Conservation (phyloP, 306 rosid genomes). For the Styphnolobium japonicum region DNA sequence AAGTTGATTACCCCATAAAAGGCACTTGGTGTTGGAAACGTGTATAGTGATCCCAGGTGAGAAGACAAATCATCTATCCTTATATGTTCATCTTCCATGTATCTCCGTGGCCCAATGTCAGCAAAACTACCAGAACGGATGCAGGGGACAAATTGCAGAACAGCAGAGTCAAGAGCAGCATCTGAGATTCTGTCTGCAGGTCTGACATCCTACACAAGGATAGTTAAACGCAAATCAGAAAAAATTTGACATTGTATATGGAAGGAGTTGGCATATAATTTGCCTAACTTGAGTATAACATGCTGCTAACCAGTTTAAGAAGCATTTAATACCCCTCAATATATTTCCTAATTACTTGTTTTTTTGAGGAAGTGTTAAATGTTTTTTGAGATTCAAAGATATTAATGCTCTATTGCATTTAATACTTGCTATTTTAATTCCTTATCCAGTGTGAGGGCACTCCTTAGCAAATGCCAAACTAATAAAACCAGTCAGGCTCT, state of each 20-base stretch:
- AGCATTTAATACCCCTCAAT: too few species aligned
- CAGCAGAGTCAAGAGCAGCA: slow-evolving; percentile 42
- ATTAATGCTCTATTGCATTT: too few species aligned
- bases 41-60: slow-evolving; percentile 62
- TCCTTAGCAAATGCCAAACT: too few species aligned
- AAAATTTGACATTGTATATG: too few species aligned
- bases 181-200: slow-evolving; percentile 47
- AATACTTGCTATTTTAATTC: too few species aligned
- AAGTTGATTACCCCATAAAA: slow-evolving; percentile 76
- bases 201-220: slow-evolving; percentile 53
- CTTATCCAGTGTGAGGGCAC: too few species aligned
- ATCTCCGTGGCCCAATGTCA: slow-evolving; percentile 86
- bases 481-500: slow-evolving; percentile 9
- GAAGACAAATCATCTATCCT: slow-evolving; percentile 79
- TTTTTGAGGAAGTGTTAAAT: too few species aligned
- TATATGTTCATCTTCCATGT: slow-evolving; percentile 98
- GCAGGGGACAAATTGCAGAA: slow-evolving; percentile 52
- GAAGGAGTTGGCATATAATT: neutral
- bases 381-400: too few species aligned
- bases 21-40: slow-evolving; percentile 85
- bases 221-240: slow-evolving; percentile 18
- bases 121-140: slow-evolving; percentile 97
- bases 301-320: too few species aligned
- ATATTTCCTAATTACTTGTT: too few species aligned
- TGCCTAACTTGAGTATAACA: neutral